Base-by-base conservation (phyloP, 2,329 filamentous ascomycete genomes). In the Exophiala sp. region DNA sequence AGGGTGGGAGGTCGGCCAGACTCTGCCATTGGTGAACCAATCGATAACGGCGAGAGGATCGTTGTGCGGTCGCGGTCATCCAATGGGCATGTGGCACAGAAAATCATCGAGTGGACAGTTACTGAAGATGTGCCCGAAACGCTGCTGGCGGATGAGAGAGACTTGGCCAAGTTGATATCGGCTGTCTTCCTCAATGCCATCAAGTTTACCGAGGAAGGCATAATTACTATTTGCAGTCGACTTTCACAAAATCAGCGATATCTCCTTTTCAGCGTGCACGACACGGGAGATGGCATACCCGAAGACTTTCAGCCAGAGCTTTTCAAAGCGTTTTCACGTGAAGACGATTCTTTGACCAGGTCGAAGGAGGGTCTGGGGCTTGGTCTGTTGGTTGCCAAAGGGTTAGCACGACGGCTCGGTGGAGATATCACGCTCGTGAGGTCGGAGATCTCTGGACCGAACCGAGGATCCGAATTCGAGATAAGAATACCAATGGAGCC, bases 321-420 rank as follows among this genome's bases (percentile, higher is more conserved):
- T 1, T 89, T 88, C 72, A 85, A 85, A 60, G 81, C 86, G 1
- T 88, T 88, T 66, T 82, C 85, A 20, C 78, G 85, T 56, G 82
- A 87, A 68, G 85, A 89, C 65, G 78, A 82, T 47, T 87, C 85
- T 1, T 80, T 84, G 11, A 87, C 84, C 5, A 76, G 86, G 40
- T 79, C 80, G 57, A 85, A 80, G 65, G 86, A 89, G 66, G 86
- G 86, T 0, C 73, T 88, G 2, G 86, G 86, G 0, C 72, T 89
- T 5, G 85, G 86, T 24, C 71, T 89, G 9, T 76, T 88, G 64
- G 86, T 88, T n/a, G 86, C 85, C 1, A 88, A 88, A 68, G 85
- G 85, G 3, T 75, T 88, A 42, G 83, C 85, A 4, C 77, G 85
- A 50, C 86, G 84, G 65, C 78, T 88, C 52, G 84, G 85, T 21